Conservation (phyloP, 2,329 filamentous ascomycete species). For the Xylariales sp. region DNA sequence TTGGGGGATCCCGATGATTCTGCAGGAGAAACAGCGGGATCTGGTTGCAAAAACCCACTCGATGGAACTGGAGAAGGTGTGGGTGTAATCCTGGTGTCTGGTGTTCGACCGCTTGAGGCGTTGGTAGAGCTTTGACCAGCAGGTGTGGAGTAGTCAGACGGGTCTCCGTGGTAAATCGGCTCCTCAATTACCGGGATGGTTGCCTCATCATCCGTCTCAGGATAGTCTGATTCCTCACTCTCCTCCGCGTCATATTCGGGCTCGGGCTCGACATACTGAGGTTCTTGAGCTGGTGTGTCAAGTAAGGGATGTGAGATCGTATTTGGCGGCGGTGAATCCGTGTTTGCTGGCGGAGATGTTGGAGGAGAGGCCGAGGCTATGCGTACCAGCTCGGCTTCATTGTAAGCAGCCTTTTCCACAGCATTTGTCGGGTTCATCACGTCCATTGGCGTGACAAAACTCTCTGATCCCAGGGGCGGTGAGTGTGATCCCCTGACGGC, state of each 20-base stretch:
- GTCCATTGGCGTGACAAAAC: conserved; percentile 26
- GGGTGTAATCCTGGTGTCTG: conserved; percentile 23
- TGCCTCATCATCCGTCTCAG: background rate
- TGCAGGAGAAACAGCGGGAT: conserved; percentile 19
- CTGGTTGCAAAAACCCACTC: conserved; percentile 14
- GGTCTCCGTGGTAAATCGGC: conserved; percentile 1
- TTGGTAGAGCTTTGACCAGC: conserved; percentile 7
- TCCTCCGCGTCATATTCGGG: conserved; percentile 1
- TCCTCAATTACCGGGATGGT: background rate
- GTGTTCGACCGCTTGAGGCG: conserved; percentile 24
- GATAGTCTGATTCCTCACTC: background rate
- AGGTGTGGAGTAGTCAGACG: conserved; percentile 8
- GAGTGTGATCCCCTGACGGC: conserved; percentile 22
- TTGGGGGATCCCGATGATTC: conserved; percentile 14
- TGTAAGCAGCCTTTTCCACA: conserved; percentile 26
- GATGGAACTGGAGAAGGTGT: conserved; percentile 23
- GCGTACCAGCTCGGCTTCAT: conserved; percentile 18
- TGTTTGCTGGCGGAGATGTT: conserved; percentile 18
- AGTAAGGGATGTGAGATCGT: background rate
- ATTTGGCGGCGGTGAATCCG: conserved; percentile 8
- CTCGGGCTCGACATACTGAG: background rate
- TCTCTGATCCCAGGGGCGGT: conserved; percentile 19
- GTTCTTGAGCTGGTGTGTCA: conserved; percentile 1
- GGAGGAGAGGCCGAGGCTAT: conserved; percentile 24
- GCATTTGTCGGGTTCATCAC: conserved; percentile 26